These are phyloP conservation scores for Dioszegia aurantiaca DNA, from an alignment of 768 basidiomycete species.

Conservation along the genomic window DNA sequence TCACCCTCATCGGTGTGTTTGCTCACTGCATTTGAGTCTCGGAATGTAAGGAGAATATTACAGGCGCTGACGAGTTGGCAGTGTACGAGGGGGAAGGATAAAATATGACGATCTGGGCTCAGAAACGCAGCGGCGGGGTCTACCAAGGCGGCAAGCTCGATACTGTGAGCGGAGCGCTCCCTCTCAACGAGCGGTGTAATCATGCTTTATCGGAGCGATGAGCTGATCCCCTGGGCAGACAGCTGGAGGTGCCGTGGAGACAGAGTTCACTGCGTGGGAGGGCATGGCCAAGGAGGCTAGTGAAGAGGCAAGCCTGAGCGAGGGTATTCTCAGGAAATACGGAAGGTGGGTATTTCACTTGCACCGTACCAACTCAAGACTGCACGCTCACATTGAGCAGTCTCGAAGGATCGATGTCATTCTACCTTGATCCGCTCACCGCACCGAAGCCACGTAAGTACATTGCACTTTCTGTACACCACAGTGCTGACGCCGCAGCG, in stretches of 20 bases:
- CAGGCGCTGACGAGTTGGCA: constrained; percentile 7
- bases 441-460: constrained; percentile 10
- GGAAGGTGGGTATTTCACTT: not conserved
- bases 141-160: constrained; percentile 53
- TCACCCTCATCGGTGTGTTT: constrained; percentile 3
- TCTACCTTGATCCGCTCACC: constrained; percentile 4
- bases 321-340: not conserved
- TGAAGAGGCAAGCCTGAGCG: not conserved
- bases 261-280: constrained; percentile 2
- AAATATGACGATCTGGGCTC: constrained; percentile 71
- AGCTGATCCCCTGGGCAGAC: constrained; percentile 7
- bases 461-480: not conserved
- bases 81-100: constrained; percentile 34
- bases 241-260: constrained; percentile 4
- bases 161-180: constrained; percentile 3
- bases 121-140: constrained; percentile 74
- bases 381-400: not conserved
- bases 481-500: constrained; percentile 1
- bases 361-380: too few species aligned
- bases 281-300: constrained; percentile 6
- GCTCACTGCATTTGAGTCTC: too few species aligned
- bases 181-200: too few species aligned
- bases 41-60: not conserved
- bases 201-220: too few species aligned
- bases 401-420: not conserved